phyloP scores from a whole-genome alignment of 345 rosid species.

The Crucihimalaya himalaica region DNA sequence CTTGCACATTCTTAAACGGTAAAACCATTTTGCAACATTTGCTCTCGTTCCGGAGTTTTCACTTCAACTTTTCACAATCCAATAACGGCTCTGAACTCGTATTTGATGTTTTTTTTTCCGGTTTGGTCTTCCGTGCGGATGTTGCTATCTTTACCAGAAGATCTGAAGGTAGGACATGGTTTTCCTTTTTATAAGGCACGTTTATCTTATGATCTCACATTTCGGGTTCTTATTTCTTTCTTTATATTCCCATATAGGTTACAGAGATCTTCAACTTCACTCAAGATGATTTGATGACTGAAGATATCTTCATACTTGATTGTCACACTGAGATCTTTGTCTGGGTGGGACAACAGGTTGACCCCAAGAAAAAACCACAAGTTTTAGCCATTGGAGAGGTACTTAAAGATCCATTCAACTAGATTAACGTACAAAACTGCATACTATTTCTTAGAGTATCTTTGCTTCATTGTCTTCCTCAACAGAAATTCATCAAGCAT shows the following conservation, averaged over 20 bases:
- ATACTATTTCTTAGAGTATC: constrained; percentile 13
- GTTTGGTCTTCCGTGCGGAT: constrained; percentile 13
- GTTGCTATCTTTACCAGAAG: constrained; percentile 53
- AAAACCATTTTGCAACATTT: constrained; percentile 13
- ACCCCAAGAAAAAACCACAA: constrained; percentile 65
- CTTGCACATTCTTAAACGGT: constrained; percentile 63
- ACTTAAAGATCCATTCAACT: constrained; percentile 25
- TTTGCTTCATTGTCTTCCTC: constrained; percentile 22
- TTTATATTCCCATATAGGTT: constrained; percentile 54
- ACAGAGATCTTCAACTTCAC: constrained; percentile 83
- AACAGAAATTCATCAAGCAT: constrained; percentile 77
- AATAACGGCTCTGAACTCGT: neutral
- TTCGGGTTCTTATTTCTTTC: constrained; percentile 2
- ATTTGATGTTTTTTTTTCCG: constrained; percentile 2
- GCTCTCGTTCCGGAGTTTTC: neutral
- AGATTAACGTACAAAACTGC: neutral
- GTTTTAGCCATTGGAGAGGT: constrained; percentile 90
- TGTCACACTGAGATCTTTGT: constrained; percentile 82
- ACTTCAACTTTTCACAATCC: constrained; percentile 3
- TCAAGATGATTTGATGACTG: constrained; percentile 99
- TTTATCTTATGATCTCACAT: constrained; percentile 15
- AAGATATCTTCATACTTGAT: constrained; percentile 92
- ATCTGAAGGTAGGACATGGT: constrained; percentile 58
- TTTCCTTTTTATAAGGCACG: constrained; percentile 2
- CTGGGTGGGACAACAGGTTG: constrained; percentile 96